phyloP scores from a whole-genome alignment of 352 stramenopile species.

The Phytophthora ramorum region DNA sequence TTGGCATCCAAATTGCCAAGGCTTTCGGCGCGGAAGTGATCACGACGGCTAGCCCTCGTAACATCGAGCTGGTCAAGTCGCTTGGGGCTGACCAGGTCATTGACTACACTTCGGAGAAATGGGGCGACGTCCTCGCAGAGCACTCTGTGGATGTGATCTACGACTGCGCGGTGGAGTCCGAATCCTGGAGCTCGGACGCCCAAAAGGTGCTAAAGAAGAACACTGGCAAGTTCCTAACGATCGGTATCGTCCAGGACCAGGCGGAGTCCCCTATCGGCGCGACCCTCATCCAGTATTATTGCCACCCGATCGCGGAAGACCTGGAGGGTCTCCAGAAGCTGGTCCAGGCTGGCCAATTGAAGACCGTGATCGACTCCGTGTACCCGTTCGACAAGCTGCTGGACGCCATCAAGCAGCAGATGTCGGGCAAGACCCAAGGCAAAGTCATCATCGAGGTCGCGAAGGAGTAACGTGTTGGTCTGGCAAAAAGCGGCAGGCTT shows the following conservation, averaged over 20 bases:
- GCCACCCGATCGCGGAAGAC: constrained; percentile 26
- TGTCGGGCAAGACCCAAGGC: constrained; percentile 48
- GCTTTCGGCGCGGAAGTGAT: constrained; percentile 49
- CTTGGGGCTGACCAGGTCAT: constrained; percentile 59
- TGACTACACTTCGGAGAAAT: constrained; percentile 61
- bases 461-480: constrained; percentile 11
- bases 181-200: constrained; percentile 36
- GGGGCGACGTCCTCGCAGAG: constrained; percentile 31
- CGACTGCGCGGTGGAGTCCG: constrained; percentile 38
- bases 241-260: constrained; percentile 27
- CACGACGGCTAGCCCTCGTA: constrained; percentile 42
- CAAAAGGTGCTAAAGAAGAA: constrained; percentile 40
- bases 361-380: constrained; percentile 25
- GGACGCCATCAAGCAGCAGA: constrained; percentile 49
- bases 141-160: constrained; percentile 48
- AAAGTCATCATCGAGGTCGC: constrained; percentile 62
- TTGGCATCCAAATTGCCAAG: constrained; percentile 66
- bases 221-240: constrained; percentile 39
- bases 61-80: constrained; percentile 50
- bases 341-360: constrained; percentile 45
- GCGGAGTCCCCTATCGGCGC: constrained; percentile 57
- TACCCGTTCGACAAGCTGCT: constrained; percentile 46
- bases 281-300: constrained; percentile 27
- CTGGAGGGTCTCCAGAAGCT: constrained; percentile 38
- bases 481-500: not conserved